Base-by-base conservation (phyloP, 1,284 basidiomycete genomes). In the Malassezia caprae region DNA sequence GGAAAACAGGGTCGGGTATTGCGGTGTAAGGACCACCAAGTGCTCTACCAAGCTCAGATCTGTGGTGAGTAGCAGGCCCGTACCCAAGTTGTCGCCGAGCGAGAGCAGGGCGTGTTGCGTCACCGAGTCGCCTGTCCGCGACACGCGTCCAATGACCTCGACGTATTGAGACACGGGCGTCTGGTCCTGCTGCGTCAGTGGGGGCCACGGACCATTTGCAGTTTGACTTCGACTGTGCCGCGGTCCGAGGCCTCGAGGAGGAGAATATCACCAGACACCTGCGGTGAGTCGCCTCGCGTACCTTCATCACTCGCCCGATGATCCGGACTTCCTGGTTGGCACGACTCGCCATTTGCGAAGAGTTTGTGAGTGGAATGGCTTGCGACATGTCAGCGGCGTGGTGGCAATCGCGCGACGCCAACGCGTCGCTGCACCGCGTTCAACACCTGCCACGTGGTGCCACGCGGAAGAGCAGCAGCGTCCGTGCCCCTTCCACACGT, bases 141-240 rank as follows among this genome's bases (percentile, higher is more conserved):
- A 52, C 2, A 72, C 71, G 42, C 68, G 72, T n/a, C 71, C 71
- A 26, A 68, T 64, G 4, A 72, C 62, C 37, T 72, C 69, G 23
- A 72, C 64, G 27, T 57, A 73, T 27, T 54, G 35, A 6, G 50
- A 27, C 31, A 47, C 28, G 10, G 51, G 48, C 24, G 37, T 31
- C 2, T 55, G 52, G 4, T 54, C 52, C 56, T 58, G 35, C 3
- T 11, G 2, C 10, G 45, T 47, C 19, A 47, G 31, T 24, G 13
- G 15, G 11, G 11, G 11, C 8, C 4, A 51, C 57, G 12, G 31
- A 59, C 57, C 24, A 60, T 56, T 19, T 58, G 65, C 49, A 69
- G 58, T 11, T 55, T 50, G 3, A 73, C 62, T 43, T 71, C 70
- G 46, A 73, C 67, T 11, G 51, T 64, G 42, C 70, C 70, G 41